Conservation (phyloP, 208 protist genomes). For the Sergeia podlipaevii region DNA sequence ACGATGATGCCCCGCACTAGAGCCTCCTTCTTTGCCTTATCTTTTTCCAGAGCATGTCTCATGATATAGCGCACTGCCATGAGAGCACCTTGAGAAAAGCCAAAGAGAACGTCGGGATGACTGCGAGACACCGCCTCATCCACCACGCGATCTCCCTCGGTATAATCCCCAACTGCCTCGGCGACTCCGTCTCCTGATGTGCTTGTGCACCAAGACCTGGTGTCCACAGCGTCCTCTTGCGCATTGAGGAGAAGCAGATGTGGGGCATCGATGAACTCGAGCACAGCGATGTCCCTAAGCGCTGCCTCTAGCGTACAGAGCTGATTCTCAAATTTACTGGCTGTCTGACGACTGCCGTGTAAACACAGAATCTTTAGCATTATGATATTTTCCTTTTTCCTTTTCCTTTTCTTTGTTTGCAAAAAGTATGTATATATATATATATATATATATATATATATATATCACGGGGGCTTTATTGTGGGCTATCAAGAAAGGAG, state of each 20-base stretch:
- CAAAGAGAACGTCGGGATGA: slow-evolving; percentile 51
- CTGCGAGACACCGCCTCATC: slow-evolving; percentile 22
- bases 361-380: slow-evolving; percentile 68
- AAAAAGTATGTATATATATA: too few relatives aligned
- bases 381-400: slow-evolving; percentile 4
- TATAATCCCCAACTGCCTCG: slow-evolving; percentile 28
- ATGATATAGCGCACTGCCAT: slow-evolving; percentile 65
- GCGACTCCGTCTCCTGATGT: slow-evolving; percentile 1
- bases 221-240: slow-evolving; percentile 41
- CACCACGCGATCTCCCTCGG: slow-evolving; percentile 41
- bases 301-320: slow-evolving; percentile 44
- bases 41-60: slow-evolving; percentile 28
- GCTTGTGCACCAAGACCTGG: slow-evolving; percentile 52
- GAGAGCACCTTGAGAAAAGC: slow-evolving; percentile 82
- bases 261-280: slow-evolving; percentile 68
- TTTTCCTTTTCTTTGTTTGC: not conserved
- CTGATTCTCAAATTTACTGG: slow-evolving; percentile 82
- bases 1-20: slow-evolving; percentile 42
- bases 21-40: too few relatives aligned
- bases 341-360: slow-evolving; percentile 76
- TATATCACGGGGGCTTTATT: too few relatives aligned
- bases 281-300: slow-evolving; percentile 31
- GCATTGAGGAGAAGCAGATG: slow-evolving; percentile 31
- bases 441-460: too few relatives aligned
- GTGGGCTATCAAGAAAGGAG: too few relatives aligned